These are phyloP conservation scores for Gastrolobium villosum DNA, from an alignment of 306 rosid genomes.

Conservation along the genomic window DNA sequence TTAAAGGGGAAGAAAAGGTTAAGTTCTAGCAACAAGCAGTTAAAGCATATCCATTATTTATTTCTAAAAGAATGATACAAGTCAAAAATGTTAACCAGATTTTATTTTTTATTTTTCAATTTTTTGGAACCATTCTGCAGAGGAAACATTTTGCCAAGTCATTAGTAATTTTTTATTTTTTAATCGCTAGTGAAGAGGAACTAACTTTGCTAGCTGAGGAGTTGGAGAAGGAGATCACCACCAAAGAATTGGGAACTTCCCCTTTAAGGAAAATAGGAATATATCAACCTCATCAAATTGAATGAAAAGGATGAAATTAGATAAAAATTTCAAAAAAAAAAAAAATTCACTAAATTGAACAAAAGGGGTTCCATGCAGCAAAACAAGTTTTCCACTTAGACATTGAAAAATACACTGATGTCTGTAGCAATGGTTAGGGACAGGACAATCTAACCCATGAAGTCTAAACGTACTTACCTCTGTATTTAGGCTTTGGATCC, in stretches of 20 bases:
- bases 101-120: neutral
- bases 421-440: constrained; percentile 25
- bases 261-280: neutral
- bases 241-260: neutral
- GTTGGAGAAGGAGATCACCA: neutral
- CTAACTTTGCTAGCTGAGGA: neutral
- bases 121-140: neutral
- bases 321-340: constrained; percentile 24
- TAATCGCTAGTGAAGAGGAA: neutral
- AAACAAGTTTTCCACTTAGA: constrained; percentile 24
- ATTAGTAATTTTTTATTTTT: neutral
- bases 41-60: too few species aligned
- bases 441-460: constrained; percentile 1
- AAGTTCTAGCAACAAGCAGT: too few species aligned
- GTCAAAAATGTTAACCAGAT: too few species aligned
- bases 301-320: constrained; percentile 11
- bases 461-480: constrained; percentile 89
- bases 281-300: neutral
- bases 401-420: constrained; percentile 36
- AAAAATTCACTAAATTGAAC: constrained; percentile 41
- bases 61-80: too few species aligned
- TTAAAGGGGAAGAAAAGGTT: too few species aligned
- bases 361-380: constrained; percentile 6
- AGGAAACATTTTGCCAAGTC: neutral
- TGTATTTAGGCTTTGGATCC: constrained; percentile 86